Evolutionary conservation across 2,329 filamentous ascomycete species (phyloP), one percentile per base, ranked within the genome.

Genomic region (Lecanicillium sp.): DNA sequence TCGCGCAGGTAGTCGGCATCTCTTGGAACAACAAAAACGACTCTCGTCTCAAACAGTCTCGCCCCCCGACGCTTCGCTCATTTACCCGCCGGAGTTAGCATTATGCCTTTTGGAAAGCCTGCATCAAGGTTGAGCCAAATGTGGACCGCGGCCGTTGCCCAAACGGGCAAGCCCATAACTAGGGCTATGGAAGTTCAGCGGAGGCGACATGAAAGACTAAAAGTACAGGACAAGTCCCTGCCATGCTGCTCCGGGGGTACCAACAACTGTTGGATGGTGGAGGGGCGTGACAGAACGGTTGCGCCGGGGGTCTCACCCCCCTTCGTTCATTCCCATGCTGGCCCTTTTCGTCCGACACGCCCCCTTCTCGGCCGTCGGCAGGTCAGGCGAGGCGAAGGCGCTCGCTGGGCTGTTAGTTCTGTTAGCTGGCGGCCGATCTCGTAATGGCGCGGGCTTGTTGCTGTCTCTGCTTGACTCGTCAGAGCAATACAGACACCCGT

Each of bases 341-440:
- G n/a, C n/a, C n/a, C n/a, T n/a, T n/a, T n/a, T n/a, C n/a, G n/a
- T n/a, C n/a, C n/a, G 26, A 29, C 26, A 29, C 26, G 26, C 26
- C 44, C 44, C 44, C n/a, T n/a, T 41, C 44, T 40, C 37, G 37
- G 44, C 32, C 44, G 37, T 48, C 44, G 44, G 44, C 37, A 45
- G 17, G 24, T 38, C 27, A 38, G 33, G 43, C 44, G 37, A 48
- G 44, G 44, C 44, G 44, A 48, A 41, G 44, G 35, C 44, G 44
- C 44, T 46, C 44, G 44, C 44, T 46, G 44, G 35, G 44, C 44
- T 46, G 24, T 39, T 39, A 46, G 44, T 36, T 41, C 44, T 46
- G 24, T 39, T 39, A 46, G 44, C 27, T 41, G 44, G 44, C 29
- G 37, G 44, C 37, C 44, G 44, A 48, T 48, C 44, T 48, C 44